Conservation (phyloP, 2,329 filamentous ascomycete genomes). For the Lasiodiplodia theobromae region DNA sequence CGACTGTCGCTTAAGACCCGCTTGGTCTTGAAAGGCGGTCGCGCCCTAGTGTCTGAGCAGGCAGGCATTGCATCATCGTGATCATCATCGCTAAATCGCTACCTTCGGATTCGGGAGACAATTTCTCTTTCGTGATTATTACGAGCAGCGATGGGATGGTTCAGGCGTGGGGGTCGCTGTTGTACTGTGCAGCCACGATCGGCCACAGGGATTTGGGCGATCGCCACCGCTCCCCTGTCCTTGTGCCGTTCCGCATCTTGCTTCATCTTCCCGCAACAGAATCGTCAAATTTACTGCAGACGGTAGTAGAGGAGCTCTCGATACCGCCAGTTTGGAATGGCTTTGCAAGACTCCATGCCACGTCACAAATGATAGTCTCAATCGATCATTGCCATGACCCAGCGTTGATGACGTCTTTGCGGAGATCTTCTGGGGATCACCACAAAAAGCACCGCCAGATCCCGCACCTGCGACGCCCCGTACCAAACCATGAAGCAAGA, state of each 20-base stretch:
- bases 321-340: background rate
- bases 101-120: too few relatives aligned
- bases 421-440: background rate
- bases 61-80: too few relatives aligned
- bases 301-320: background rate
- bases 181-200: background rate
- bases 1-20: background rate
- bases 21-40: background rate
- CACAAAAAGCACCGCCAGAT: background rate
- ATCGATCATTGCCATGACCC: background rate
- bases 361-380: background rate
- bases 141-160: background rate
- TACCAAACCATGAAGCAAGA: constrained; percentile 6
- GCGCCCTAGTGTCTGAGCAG: too few relatives aligned
- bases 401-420: constrained; percentile 6
- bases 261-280: background rate
- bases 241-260: background rate
- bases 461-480: background rate
- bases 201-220: constrained; percentile 1
- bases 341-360: background rate
- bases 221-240: background rate
- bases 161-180: background rate
- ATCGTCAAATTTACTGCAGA: background rate
- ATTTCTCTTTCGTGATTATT: too few relatives aligned
- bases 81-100: too few relatives aligned